Base-by-base conservation (phyloP, 2,329 filamentous ascomycete species). In the Fusarium sp. region DNA sequence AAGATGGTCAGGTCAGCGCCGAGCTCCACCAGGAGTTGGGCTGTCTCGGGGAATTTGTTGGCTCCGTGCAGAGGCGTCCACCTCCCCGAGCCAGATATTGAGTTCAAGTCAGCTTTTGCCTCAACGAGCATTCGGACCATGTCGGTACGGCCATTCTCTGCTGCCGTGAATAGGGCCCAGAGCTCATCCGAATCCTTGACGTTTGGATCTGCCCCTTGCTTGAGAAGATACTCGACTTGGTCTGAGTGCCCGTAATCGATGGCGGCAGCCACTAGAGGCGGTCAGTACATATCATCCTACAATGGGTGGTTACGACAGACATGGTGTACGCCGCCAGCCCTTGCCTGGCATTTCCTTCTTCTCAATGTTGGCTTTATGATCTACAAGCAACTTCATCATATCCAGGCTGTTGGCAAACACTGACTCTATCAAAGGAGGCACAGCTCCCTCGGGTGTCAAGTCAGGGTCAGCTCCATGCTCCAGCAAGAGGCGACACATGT, bases 261-360 rank as follows among this genome's bases (percentile, higher is more conserved):
- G 8, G 69, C 66, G 7, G 29, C 45, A 4, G 27, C 42, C 33
- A 68, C 66, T 68, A 36, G 7, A 3, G 11, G 11, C 9, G 11
- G 35, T 68, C 18, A 68, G 61, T 42, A 60, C 2, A 9, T 9
- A 11, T 18, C 9, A 14, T 18, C 20, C 11, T 14, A 4, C 14
- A 2, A 31, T 4, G 9, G 8, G 22, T 25, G 1, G 25, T 14
- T 7, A 13, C 2, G 9, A 65, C 61, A 14, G 2, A 68, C 54
- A 29, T 18, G 66, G 54, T 52, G 66, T 68, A 20, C 66, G 60
- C 42, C 27, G 13, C 40, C 40, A 64, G 1, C 60, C 65, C 14
- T 25, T 35, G 5, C 29, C 61, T 16, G 52, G 40, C 10, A 33
- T n/a, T 16, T 68, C 66, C 27, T 13, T 68, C 40, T 64, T 64